Evolutionary conservation across 208 protist species (phyloP), one percentile per base, ranked within the genome.

Genomic region (Polymyxa betae): DNA sequence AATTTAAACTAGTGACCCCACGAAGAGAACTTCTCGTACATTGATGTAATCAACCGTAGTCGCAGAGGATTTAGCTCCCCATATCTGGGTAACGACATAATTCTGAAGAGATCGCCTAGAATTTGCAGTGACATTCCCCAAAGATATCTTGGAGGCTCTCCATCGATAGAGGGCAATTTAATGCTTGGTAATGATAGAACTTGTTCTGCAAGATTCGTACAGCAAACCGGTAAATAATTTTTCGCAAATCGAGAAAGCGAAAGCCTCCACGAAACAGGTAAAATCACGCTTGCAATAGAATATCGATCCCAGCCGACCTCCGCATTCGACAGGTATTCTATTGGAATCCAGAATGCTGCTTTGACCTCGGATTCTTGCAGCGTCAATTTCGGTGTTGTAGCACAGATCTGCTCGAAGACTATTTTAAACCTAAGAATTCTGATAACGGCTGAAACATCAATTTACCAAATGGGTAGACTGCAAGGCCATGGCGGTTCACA

Each of bases 391-490:
- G 5, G 12, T 29, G 5, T 24, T 5, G 49, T 60, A 29, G 5
- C 49, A 5, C 12, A 5, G 24, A 60, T 24, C 24, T 60, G 49
- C 24, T 29, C 12, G 49, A 60, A 60, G 49, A 60, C 49, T 60
- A 60, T 29, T 24, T 29, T 29, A 60, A 60, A 5, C 24, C 49
- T 29, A 24, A 29, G 49, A 60, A 60, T 29, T 29, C 49, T 29
- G 5, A 60, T 60, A 29, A 60, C 24, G 49, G 49, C 12, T 60
- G 5, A 29, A 24, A 60, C 24, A 60, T 60, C 24, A 24, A 5
- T 60, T n/a, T 35, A 82, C 72, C 72, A 20, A 82, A 82, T 43
- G 72, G 35, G 72, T 82, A n/a, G n/a, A 82, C 35, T 35, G 35
- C 35, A n/a, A 82, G 72, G n/a, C 35, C n/a, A 20, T 12, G 35